Evolutionary conservation across 345 rosid genomes (phyloP).

Genomic region (Aurinia saxatilis): DNA sequence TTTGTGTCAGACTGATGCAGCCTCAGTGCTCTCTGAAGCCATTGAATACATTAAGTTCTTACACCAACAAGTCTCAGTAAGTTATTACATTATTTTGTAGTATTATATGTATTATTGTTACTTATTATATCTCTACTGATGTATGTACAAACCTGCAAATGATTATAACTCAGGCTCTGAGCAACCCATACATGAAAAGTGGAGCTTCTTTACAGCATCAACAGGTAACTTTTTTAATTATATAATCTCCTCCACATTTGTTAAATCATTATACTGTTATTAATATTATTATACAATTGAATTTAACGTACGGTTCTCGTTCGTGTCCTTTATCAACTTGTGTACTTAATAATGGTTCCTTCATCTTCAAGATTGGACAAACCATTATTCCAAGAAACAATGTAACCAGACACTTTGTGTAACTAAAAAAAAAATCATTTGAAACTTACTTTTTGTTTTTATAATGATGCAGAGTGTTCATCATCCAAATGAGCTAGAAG

Average conservation of each 20-base stretch:
- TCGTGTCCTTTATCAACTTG: constrained; percentile 2
- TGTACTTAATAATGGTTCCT: constrained; percentile 13
- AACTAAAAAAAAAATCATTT: background rate
- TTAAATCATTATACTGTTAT: constrained; percentile 8
- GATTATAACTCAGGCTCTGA: constrained; percentile 52
- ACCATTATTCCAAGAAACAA: constrained; percentile 5
- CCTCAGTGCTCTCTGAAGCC: constrained; percentile 98
- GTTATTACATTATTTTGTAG: constrained; percentile 20
- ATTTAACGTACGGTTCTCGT: constrained; percentile 6
- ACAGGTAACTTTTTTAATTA: constrained; percentile 40
- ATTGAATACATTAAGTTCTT: constrained; percentile 95
- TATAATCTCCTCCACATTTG: background rate
- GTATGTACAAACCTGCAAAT: constrained; percentile 28
- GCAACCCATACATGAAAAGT: constrained; percentile 91
- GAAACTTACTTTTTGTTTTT: background rate
- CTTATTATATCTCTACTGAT: constrained; percentile 14
- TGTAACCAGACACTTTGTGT: constrained; percentile 16
- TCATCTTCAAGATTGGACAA: constrained; percentile 27
- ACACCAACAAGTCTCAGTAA: constrained; percentile 87
- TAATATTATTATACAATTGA: constrained; percentile 17
- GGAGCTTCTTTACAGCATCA: constrained; percentile 79
- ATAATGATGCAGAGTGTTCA: constrained; percentile 36
- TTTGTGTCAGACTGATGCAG: constrained; percentile 89
- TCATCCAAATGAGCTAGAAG: constrained; percentile 52
- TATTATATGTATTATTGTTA: background rate